These are phyloP conservation scores for Phytophthora constricta DNA, from an alignment of 352 stramenopile species.

Conservation along the genomic window DNA sequence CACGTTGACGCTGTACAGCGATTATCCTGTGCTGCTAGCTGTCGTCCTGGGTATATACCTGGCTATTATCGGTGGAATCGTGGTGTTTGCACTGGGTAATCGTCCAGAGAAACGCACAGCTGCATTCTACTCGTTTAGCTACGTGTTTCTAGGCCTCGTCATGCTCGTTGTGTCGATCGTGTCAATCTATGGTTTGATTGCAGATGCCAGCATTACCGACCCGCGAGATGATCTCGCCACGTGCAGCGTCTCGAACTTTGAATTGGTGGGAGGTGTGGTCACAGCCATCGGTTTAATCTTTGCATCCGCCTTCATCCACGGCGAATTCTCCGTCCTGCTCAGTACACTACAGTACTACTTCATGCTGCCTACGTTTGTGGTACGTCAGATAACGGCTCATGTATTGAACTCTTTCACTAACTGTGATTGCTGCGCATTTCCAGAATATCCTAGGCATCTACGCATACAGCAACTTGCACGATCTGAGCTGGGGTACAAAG, in stretches of 20 bases:
- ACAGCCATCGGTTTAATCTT: conserved; percentile 58
- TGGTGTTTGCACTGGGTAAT: conserved; percentile 59
- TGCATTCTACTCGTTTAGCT: conserved; percentile 55
- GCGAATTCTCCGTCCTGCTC: conserved; percentile 77
- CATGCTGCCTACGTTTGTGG: conserved; percentile 59
- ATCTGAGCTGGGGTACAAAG: conserved; percentile 82
- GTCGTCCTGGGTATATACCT: conserved; percentile 46
- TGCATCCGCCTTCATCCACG: conserved; percentile 63
- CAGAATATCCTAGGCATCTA: conserved; percentile 87
- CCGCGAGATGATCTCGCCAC: conserved; percentile 33
- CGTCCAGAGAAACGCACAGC: conserved; percentile 50
- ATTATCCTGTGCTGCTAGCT: conserved; percentile 38
- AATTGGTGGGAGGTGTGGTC: conserved; percentile 72
- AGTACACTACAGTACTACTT: conserved; percentile 76
- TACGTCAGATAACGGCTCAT: conserved; percentile 37
- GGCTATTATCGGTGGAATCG: conserved; percentile 44
- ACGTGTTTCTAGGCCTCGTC: conserved; percentile 51
- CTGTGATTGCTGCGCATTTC: conserved; percentile 39
- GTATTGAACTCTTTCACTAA: conserved; percentile 38
- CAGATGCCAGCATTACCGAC: conserved; percentile 37
- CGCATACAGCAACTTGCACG: conserved; percentile 84
- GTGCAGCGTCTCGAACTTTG: conserved; percentile 43
- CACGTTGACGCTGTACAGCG: conserved; percentile 40
- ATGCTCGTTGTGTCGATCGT: conserved; percentile 53
- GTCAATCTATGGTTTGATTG: conserved; percentile 50